phyloP scores from a whole-genome alignment of 176 grass and related monocot species.

The Elymus sibiricus region DNA sequence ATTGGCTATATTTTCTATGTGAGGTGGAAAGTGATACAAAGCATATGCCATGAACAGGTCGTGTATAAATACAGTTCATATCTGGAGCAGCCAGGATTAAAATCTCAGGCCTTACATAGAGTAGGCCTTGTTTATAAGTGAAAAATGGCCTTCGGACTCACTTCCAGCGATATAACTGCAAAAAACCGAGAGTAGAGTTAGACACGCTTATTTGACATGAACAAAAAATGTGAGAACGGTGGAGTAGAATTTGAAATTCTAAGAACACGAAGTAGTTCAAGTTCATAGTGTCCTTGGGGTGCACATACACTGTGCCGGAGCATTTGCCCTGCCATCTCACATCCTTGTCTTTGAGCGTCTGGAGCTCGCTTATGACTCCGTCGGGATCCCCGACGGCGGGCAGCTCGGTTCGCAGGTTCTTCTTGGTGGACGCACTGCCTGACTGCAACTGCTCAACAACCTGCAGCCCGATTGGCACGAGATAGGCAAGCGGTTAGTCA shows the following conservation, averaged over 20 bases:
- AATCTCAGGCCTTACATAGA: constrained; percentile 67
- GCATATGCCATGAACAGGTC: not conserved
- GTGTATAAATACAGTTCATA: not conserved
- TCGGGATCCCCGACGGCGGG: constrained; percentile 54
- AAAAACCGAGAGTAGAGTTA: not conserved
- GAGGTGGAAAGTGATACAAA: not conserved
- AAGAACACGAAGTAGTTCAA: not conserved
- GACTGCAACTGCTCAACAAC: constrained; percentile 95
- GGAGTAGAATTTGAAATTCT: not conserved
- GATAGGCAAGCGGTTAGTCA: not conserved
- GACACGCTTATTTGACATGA: not conserved
- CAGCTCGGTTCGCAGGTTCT: constrained; percentile 63
- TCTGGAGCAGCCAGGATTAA: not conserved
- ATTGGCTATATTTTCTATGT: not conserved
- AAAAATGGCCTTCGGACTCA: constrained; percentile 84
- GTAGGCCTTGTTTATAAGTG: constrained; percentile 87
- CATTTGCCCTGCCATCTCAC: constrained; percentile 90
- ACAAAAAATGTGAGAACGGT: not conserved
- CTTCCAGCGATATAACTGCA: constrained; percentile 92
- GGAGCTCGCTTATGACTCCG: constrained; percentile 49
- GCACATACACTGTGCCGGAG: constrained; percentile 92
- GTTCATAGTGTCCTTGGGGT: not conserved
- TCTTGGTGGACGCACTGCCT: constrained; percentile 53
- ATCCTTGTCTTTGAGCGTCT: constrained; percentile 68
- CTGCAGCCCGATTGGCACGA: constrained; percentile 15